Evolutionary conservation across 164 flowering plant genomes (phyloP), one percentile per base, ranked within the genome.

Genomic region (Vitis rupestris): DNA sequence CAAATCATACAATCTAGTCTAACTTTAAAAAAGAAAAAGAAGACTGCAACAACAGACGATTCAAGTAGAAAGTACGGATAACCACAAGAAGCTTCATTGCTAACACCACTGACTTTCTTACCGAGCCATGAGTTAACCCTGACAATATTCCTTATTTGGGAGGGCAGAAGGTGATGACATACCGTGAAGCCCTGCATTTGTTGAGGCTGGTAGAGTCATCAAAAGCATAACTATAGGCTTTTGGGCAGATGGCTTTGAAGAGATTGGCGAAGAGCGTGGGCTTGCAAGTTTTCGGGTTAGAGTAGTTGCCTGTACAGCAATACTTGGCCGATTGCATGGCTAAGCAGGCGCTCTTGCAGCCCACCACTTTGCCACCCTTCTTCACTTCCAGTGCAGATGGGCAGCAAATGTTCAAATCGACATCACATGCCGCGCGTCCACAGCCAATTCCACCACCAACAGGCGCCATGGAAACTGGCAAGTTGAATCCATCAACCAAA

Each of bases 131-230:
- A 37, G 44, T 37, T 8, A 8, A 53, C 19, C 63, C n/a, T 12
- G n/a, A 23, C 60, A 50, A 37, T 0, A 11, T 29, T n/a, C 4
- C 65, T 80, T 73, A 87, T 44, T 79, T 72, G 1, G 97, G 91
- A 70, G 99, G 99, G 78, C 98, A 95, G 74, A 95, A 95, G 55
- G 93, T 91, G 81, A 95, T 83, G 9, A 91, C 80, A 74, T 92
- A 95, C 1, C 97, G 72, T 0, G 97, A 75, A 19, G 99, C 98
- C 76, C 94, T 80, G 81, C 99, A 95, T 71, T 76, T 86, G 76
- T 84, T 88, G 29, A 95, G 93, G 74, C 97, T 92, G 8, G 87
- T 76, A 53, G 90, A 79, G 61, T 95, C 99, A 75, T 95, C 97
- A 70, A 77, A 95, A 7, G 99, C 98, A 63, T 83, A 95, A 65